Evolutionary conservation across 2,329 filamentous ascomycete species (phyloP).

Genomic region (Hymenoscyphus scutula): DNA sequence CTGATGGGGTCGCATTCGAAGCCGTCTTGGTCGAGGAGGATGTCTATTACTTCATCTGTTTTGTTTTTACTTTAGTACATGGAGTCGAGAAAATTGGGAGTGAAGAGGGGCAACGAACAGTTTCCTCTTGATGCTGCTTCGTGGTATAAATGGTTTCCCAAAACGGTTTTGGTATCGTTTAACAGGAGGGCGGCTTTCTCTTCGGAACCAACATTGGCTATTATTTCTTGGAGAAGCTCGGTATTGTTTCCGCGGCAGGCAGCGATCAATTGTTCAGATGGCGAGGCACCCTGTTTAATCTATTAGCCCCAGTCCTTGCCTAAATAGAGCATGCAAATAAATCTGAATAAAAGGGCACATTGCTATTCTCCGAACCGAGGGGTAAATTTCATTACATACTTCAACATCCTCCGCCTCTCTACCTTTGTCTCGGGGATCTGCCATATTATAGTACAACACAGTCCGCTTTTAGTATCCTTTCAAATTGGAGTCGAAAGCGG

Average conservation of each 20-base stretch:
- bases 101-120: slow-evolving; percentile 53
- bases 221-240: slow-evolving; percentile 74
- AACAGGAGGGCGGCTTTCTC: slow-evolving; percentile 72
- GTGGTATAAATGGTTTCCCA: slow-evolving; percentile 88
- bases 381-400: slow-evolving; percentile 19
- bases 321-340: neutral
- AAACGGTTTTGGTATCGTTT: slow-evolving; percentile 79
- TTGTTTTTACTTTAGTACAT: slow-evolving; percentile 2
- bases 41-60: slow-evolving; percentile 76
- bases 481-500: neutral
- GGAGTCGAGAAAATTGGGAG: neutral
- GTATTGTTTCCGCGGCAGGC: slow-evolving; percentile 92
- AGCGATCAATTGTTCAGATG: slow-evolving; percentile 83
- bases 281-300: slow-evolving; percentile 69
- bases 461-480: neutral
- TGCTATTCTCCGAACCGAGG: neutral
- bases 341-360: neutral
- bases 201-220: slow-evolving; percentile 54
- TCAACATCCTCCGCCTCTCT: slow-evolving; percentile 33
- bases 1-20: slow-evolving; percentile 81
- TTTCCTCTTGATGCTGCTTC: slow-evolving; percentile 82
- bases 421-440: slow-evolving; percentile 26
- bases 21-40: slow-evolving; percentile 77
- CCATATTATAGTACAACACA: slow-evolving; percentile 25
- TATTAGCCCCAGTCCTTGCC: neutral